Percentiles rank a stretch among this genome's conserved stretches.
These are phyloP conservation scores for Phytophthora macrochlamydospora DNA, from an alignment of 352 stramenopile species.

Conservation along the genomic window DNA sequence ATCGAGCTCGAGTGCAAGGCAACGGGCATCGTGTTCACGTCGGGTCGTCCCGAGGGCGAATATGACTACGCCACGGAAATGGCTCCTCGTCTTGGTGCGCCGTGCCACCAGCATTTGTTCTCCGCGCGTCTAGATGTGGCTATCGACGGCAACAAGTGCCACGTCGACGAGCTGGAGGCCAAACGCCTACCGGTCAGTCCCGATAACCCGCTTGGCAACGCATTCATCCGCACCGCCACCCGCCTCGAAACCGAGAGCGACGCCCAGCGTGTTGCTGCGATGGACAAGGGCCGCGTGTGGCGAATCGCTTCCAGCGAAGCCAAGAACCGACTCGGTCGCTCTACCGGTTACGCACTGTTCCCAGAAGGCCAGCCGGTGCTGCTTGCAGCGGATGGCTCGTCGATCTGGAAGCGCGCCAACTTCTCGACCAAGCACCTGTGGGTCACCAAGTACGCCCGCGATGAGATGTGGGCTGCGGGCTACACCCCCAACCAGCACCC, in stretches of 20 bases:
- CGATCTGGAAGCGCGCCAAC: slow-evolving; percentile 59
- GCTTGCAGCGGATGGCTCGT: slow-evolving; percentile 53
- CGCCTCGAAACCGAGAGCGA: slow-evolving; percentile 54
- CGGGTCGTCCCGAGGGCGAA: slow-evolving; percentile 62
- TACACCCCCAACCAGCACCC: slow-evolving; percentile 72
- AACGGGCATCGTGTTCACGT: slow-evolving; percentile 83
- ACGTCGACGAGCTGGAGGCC: slow-evolving; percentile 64
- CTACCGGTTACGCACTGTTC: slow-evolving; percentile 65
- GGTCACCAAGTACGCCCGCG: slow-evolving; percentile 68
- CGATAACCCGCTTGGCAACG: slow-evolving; percentile 66
- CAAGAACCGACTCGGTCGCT: slow-evolving; percentile 66
- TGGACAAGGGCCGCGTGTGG: slow-evolving; percentile 67
- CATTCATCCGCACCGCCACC: slow-evolving; percentile 56
- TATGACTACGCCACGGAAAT: slow-evolving; percentile 55
- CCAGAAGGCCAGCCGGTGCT: slow-evolving; percentile 58
- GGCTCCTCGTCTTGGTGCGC: slow-evolving; percentile 64
- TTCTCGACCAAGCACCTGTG: slow-evolving; percentile 77
- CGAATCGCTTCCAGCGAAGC: slow-evolving; percentile 66
- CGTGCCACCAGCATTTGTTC: slow-evolving; percentile 84
- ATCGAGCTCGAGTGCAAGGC: slow-evolving; percentile 87
- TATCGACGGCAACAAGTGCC: slow-evolving; percentile 64
- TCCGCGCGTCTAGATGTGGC: slow-evolving; percentile 77
- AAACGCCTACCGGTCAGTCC: slow-evolving; percentile 46
- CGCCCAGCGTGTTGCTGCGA: slow-evolving; percentile 49
- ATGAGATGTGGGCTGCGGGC: slow-evolving; percentile 68